These are phyloP conservation scores for Xerocomus nothofagi DNA, from an alignment of 1,284 basidiomycete species.

Conservation along the genomic window DNA sequence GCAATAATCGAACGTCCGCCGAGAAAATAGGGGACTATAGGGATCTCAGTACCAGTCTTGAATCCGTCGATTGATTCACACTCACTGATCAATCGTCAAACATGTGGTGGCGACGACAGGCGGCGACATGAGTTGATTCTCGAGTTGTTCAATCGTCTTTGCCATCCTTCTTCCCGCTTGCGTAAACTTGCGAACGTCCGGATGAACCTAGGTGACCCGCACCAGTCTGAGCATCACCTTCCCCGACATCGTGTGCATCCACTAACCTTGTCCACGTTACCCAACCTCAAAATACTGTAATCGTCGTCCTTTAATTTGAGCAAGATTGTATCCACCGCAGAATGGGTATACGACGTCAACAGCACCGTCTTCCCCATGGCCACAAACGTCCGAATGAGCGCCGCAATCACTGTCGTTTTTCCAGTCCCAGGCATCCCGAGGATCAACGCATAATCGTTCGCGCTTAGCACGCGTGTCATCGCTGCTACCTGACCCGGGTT, in stretches of 20 bases:
- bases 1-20: slow-evolving; percentile 92
- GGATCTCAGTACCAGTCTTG: not conserved
- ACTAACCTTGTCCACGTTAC: slow-evolving; percentile 86
- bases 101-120: slow-evolving; percentile 96
- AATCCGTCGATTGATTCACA: not conserved
- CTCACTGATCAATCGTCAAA: slow-evolving; percentile 89
- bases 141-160: slow-evolving; percentile 73
- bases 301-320: slow-evolving; percentile 71
- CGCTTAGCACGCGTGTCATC: slow-evolving; percentile 71
- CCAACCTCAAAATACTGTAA: slow-evolving; percentile 81
- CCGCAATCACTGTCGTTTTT: slow-evolving; percentile 94
- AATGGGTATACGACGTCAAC: slow-evolving; percentile 93
- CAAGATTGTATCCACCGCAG: slow-evolving; percentile 94
- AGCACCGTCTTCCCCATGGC: slow-evolving; percentile 84
- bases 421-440: slow-evolving; percentile 99
- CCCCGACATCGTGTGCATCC: not conserved
- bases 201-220: slow-evolving; percentile 61
- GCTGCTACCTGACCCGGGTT: slow-evolving; percentile 80
- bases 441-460: slow-evolving; percentile 89
- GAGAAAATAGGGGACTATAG: slow-evolving; percentile 77
- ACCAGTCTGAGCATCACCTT: slow-evolving; percentile 2
- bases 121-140: slow-evolving; percentile 79
- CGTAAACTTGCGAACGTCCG: slow-evolving; percentile 72
- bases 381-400: slow-evolving; percentile 82
- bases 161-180: slow-evolving; percentile 57